Base-by-base conservation (phyloP, 2,329 filamentous ascomycete species). In the Calonectria pseudoturangicola region DNA sequence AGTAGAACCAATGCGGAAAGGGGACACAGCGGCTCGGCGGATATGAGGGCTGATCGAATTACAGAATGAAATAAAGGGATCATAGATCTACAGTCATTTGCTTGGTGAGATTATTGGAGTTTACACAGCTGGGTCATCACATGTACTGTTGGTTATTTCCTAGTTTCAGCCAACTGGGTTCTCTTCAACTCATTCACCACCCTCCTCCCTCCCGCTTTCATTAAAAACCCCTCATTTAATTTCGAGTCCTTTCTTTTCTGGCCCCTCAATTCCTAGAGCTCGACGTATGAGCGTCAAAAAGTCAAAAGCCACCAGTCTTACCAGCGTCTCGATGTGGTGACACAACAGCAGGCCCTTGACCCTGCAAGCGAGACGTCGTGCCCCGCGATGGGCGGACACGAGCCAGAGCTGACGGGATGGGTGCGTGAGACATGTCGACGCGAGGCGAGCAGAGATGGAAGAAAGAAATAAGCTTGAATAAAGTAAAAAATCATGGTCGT, bases 331-430 rank as follows among this genome's bases (percentile, higher is more conserved):
- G 70, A 70, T 68, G 64, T 63, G 10, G 74, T 78, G 18, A 60
- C 70, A 78, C 77, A 68, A 30, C 60, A 75, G 72, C 76, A 76
- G 62, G 60, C 62, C 76, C 56, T 67, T 70, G 66, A 65, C 51
- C 71, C 39, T 73, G 70, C 74, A 79, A 79, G 78, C 78, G 78
- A 79, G 73, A 63, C 54, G 36, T 39, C 54, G 71, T 71, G 67
- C 51, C 58, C 45, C 33, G 43, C 21, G 64, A 65, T 36, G n/a
- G 64, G 64, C 16, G 16, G 58, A 54, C 63, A 66, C 43, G 56
- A 60, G 68, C 18, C 39, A 68, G 62, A 62, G 65, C 62, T 58
- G 36, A 41, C 65, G 71, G 68, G 68, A 28, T 60, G 47, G 63
- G n/a, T 73, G 73, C 67, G 66, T 74, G 54, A 63, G 39, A 66